A percentile compares a stretch with the other conserved stretches of the same genome.
These are phyloP conservation scores for Penicillium sp. DNA, from an alignment of 2,329 filamentous ascomycete species.

Conservation along the genomic window DNA sequence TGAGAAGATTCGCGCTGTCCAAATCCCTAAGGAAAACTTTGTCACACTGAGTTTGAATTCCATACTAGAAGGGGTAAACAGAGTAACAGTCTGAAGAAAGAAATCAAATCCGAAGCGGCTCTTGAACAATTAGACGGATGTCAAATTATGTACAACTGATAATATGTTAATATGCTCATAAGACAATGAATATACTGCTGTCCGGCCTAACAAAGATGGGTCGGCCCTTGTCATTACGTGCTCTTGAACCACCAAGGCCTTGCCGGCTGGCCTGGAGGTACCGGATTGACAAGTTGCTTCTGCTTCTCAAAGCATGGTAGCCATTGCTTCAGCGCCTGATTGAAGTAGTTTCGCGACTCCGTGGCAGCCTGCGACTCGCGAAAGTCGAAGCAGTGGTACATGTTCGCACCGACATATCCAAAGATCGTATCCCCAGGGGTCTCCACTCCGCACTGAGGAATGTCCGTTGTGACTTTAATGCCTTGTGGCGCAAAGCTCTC, in stretches of 20 bases:
- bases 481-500: slow-evolving; percentile 48
- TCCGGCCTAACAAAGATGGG: neutral
- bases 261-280: neutral
- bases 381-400: slow-evolving; percentile 58
- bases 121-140: neutral
- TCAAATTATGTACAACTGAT: neutral
- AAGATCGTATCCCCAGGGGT: slow-evolving; percentile 49
- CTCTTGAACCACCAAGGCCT: neutral
- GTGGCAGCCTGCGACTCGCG: slow-evolving; percentile 36
- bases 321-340: slow-evolving; percentile 51
- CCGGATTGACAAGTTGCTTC: neutral
- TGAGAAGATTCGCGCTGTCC: too few relatives aligned
- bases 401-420: slow-evolving; percentile 52
- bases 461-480: slow-evolving; percentile 43
- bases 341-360: slow-evolving; percentile 44
- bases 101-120: too few relatives aligned
- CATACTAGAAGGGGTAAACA: too few relatives aligned
- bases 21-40: too few relatives aligned
- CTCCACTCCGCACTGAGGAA: slow-evolving; percentile 50
- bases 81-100: too few relatives aligned
- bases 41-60: too few relatives aligned
- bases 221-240: neutral
- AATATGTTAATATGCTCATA: neutral
- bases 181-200: neutral
- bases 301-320: slow-evolving; percentile 46